Base-by-base conservation (phyloP, 768 basidiomycete species). In the Porphyrellus cyaneotinctus region DNA sequence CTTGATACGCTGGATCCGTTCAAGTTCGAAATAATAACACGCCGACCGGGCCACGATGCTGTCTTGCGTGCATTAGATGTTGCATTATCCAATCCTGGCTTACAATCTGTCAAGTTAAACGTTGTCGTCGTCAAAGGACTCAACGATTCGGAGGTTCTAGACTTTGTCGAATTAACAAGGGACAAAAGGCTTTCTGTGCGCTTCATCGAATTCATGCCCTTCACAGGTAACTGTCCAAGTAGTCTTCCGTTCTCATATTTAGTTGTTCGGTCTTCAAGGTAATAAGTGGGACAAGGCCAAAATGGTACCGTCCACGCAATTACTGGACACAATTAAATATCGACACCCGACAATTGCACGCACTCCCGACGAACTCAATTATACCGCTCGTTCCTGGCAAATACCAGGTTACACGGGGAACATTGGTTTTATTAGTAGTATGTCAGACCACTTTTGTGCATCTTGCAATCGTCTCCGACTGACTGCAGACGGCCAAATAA, bases 141-240 rank as follows among this genome's bases (percentile, higher is more conserved):
- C 28, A 95, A 95, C 60, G 88, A 92, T 61, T 67, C 73, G n/a
- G 91, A 95, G 68, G 74, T 91, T 13, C 65, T 83, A 3, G 85
- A 87, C 52, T 94, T 95, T 63, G 82, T 91, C 36, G 81, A 85
- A 60, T 72, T 94, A 70, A 89, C 88, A 6, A 81, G 78, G 59
- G 71, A 86, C 41, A 74, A 74, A 41, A 67, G 72, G 2, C 69
- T 92, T 23, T 88, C 82, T 35, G 82, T 93, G 36, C 81, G 93
- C 33, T 92, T 95, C 67, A 95, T 94, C 52, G 91, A 94, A 68
- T 95, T 89, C 64, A 95, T 95, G 93, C 91, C 92, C 12, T 95
- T 95, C 67, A 87, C 84, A 59, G 92, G 87, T 88, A 57, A 57
- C 69, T 62, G 3, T 39, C 45, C 35, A 4, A 52, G 37, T 38